phyloP scores from a whole-genome alignment of 2,329 filamentous ascomycete genomes.

The Diaporthe australafricana region DNA sequence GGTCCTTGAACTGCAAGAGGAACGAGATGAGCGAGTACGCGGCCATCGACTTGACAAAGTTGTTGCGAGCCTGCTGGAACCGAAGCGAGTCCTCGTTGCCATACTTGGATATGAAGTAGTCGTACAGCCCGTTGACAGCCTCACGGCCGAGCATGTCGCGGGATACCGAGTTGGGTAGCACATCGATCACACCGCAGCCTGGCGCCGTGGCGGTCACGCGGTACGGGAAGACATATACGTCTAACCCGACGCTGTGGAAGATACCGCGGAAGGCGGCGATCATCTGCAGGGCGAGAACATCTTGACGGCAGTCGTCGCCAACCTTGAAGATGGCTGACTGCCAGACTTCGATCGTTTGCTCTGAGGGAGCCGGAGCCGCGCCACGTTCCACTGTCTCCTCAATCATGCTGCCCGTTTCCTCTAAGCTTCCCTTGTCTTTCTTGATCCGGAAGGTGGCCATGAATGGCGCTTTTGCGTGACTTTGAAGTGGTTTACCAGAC shows the following conservation, averaged over 20 bases:
- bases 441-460: slow-evolving; percentile 99
- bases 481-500: slow-evolving; percentile 96
- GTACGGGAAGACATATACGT: slow-evolving; percentile 97
- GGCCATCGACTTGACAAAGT: slow-evolving; percentile 99
- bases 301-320: slow-evolving; percentile 96
- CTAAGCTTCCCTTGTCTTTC: slow-evolving; percentile 73
- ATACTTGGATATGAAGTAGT: slow-evolving; percentile 98
- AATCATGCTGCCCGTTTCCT: slow-evolving; percentile 64
- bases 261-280: slow-evolving; percentile 98
- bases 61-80: slow-evolving; percentile 94
- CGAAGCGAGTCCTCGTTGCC: slow-evolving; percentile 94
- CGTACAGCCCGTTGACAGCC: slow-evolving; percentile 96
- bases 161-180: slow-evolving; percentile 96
- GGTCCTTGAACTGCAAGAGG: slow-evolving; percentile 97
- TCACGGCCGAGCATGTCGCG: slow-evolving; percentile 98
- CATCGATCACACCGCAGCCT: slow-evolving; percentile 97
- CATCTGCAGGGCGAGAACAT: slow-evolving; percentile 96
- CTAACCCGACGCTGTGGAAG: slow-evolving; percentile 92
- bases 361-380: slow-evolving; percentile 43
- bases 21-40: slow-evolving; percentile 98
- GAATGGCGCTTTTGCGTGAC: slow-evolving; percentile 97
- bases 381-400: slow-evolving; percentile 58
- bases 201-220: slow-evolving; percentile 97
- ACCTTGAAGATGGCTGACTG: slow-evolving; percentile 99
- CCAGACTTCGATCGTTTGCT: slow-evolving; percentile 90